phyloP scores from a whole-genome alignment of 139 green algal genomes.

The Chlorella sorokiniana region DNA sequence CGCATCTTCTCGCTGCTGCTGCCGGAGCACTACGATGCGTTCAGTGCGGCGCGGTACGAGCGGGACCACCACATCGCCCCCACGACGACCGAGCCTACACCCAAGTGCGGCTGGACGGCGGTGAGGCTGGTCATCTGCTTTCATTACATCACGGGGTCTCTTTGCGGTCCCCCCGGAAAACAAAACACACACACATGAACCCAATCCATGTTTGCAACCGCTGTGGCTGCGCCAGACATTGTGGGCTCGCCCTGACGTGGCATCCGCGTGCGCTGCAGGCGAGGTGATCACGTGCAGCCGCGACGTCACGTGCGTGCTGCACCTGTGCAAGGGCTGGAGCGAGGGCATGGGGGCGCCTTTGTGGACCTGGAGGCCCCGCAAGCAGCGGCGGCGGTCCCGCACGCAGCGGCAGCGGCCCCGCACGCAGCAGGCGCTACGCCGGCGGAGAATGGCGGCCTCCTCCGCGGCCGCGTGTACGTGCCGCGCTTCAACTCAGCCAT shows the following conservation, averaged over 20 bases:
- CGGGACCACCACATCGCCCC: constrained; percentile 37
- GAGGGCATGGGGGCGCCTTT: constrained; percentile 23
- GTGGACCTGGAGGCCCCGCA: constrained; percentile 15
- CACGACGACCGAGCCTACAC: constrained; percentile 54
- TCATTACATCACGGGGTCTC: too few species aligned
- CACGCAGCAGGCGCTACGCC: neutral
- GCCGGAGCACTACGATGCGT: constrained; percentile 48
- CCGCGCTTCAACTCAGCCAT: constrained; percentile 44
- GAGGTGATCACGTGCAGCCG: constrained; percentile 42
- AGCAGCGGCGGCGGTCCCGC: neutral
- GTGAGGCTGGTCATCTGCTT: neutral
- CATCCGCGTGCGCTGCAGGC: neutral
- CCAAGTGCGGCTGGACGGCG: constrained; percentile 36
- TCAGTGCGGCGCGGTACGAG: constrained; percentile 49
- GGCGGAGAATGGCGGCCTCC: neutral
- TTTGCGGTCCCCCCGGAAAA: too few species aligned
- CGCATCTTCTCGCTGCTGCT: constrained; percentile 53
- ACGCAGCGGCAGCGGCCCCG: neutral
- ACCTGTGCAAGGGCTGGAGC: constrained; percentile 49
- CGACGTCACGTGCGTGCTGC: constrained; percentile 42
- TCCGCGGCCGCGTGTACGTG: constrained; percentile 17
- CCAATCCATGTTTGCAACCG: too few species aligned
- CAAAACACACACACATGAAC: too few species aligned
- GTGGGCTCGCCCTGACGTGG: too few species aligned
- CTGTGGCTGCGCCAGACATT: too few species aligned